Base-by-base conservation (phyloP, 2,329 filamentous ascomycete genomes). In the Polychaeton citri region DNA sequence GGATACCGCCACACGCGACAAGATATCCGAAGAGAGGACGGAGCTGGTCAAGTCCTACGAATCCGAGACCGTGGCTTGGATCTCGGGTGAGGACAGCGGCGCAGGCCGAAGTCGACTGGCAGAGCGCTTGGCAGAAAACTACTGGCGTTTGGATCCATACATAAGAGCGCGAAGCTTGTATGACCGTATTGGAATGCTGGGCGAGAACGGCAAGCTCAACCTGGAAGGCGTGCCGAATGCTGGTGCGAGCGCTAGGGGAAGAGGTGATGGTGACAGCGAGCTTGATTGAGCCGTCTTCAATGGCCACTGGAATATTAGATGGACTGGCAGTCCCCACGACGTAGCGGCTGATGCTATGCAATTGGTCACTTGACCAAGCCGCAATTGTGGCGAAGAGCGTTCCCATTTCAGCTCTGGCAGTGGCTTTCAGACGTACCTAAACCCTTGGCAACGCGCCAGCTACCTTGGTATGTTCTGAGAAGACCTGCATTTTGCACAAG, bases 81-180 rank as follows among this genome's bases (percentile, higher is more conserved):
- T 93, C 36, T 62, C 66, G 31, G 59, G 62, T 2, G 64, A 33
- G 64, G 64, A 16, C 59, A 61, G 40, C 5, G 46, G 44, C 30
- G 43, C 38, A 38, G 48, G 34, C 19, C 46, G 38, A 37, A 85
- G 74, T 24, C 60, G 64, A 2, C 51, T 90, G 19, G 78, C 81
- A 2, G 68, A 68, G 34, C 62, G 72, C 43, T 54, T 96, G 47
- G 69, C 69, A 42, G 67, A 71, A 33, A 82, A 82, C 47, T 98
- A 96, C 63, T 98, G 90, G 88, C 69, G 71, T 26, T 59, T 95
- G 35, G 90, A 98, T 61, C 85, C 85, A 0, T 93, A 88, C 56
- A 57, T 96, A 19, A 70, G 90, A 26, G 84, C 87, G 9, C 71
- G 79, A 50, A 81, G 78, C n/a, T 61, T 84, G 41, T 95, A 94